These are phyloP conservation scores for Fimicolochytrium jonesii DNA, from an alignment of 192 early-diverging fungal genomes.

Conservation along the genomic window DNA sequence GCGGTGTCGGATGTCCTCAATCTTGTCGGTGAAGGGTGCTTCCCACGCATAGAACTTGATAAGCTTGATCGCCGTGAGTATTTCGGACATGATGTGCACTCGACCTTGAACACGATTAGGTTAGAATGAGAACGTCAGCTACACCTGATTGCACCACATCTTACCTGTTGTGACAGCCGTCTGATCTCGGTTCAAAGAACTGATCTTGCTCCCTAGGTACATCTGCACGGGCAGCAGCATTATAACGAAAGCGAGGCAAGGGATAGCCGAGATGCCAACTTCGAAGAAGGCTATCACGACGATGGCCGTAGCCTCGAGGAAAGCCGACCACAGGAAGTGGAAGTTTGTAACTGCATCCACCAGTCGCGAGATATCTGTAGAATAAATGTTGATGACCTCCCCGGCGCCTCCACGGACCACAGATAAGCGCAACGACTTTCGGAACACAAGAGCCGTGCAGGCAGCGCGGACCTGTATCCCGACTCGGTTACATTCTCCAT, in stretches of 20 bases:
- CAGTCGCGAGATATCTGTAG: conserved; percentile 56
- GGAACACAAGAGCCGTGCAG: conserved; percentile 60
- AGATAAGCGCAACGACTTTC: conserved; percentile 59
- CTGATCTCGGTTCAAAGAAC: conserved; percentile 40
- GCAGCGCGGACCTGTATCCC: conserved; percentile 42
- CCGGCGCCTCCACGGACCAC: conserved; percentile 55
- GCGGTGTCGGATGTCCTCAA: conserved; percentile 48
- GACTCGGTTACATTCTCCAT: conserved; percentile 40
- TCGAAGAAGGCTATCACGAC: conserved; percentile 52
- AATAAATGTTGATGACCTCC: conserved; percentile 57
- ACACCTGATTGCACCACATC: too few relatives aligned
- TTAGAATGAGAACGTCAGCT: too few relatives aligned
- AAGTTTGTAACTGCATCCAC: conserved; percentile 66
- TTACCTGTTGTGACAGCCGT: conserved; percentile 52
- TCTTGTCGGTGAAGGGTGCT: conserved; percentile 53
- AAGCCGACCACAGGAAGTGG: conserved; percentile 68
- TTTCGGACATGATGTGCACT: conserved; percentile 70
- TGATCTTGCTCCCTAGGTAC: conserved; percentile 48
- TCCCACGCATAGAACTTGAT: conserved; percentile 81
- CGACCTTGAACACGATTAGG: conserved; percentile 38
- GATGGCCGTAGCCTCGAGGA: conserved; percentile 53
- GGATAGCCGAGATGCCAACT: conserved; percentile 49
- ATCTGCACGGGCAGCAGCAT: conserved; percentile 61
- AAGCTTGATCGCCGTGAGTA: conserved; percentile 69
- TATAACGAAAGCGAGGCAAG: conserved; percentile 49